phyloP scores from a whole-genome alignment of 257 asterid species.

The Ilex aquifolium region DNA sequence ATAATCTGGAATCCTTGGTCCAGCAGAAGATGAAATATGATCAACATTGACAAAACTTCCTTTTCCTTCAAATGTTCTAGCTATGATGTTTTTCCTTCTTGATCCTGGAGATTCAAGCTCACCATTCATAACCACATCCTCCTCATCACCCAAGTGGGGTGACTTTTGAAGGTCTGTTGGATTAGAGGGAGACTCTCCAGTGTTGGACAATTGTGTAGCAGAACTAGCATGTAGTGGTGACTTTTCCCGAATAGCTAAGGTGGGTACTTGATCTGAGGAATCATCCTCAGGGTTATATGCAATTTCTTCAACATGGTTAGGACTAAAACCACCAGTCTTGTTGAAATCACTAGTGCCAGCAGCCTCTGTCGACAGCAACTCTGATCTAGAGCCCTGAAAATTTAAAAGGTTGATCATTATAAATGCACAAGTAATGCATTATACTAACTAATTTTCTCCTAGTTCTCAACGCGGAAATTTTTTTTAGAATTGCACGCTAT shows the following conservation, averaged over 20 bases:
- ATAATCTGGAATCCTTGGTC: slow-evolving; percentile 46
- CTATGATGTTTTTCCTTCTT: slow-evolving; percentile 29
- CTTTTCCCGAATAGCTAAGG: slow-evolving; percentile 65
- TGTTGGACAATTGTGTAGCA: slow-evolving; percentile 27
- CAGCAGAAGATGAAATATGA: slow-evolving; percentile 43
- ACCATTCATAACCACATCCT: slow-evolving; percentile 43
- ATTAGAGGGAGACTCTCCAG: slow-evolving; percentile 34
- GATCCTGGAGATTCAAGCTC: slow-evolving; percentile 43
- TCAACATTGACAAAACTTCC: slow-evolving; percentile 44
- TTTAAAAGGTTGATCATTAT: slow-evolving; percentile 19
- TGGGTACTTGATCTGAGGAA: slow-evolving; percentile 62
- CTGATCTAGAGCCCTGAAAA: slow-evolving; percentile 48
- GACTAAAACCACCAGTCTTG: slow-evolving; percentile 35
- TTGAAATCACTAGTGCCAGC: slow-evolving; percentile 32
- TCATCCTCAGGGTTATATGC: slow-evolving; percentile 42
- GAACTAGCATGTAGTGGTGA: slow-evolving; percentile 31
- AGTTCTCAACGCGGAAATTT: background rate
- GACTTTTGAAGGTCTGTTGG: slow-evolving; percentile 23
- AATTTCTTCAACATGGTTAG: slow-evolving; percentile 36
- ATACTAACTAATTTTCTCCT: background rate
- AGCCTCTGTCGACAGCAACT: slow-evolving; percentile 35
- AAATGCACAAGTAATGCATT: background rate
- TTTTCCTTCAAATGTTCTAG: slow-evolving; percentile 41
- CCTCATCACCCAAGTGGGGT: slow-evolving; percentile 34
- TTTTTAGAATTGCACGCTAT: background rate